Percentiles rank a stretch among this genome's conserved stretches.
These are phyloP conservation scores for Aspergillus pseudonomiae DNA, from an alignment of 2,329 filamentous ascomycete genomes.

Conservation along the genomic window DNA sequence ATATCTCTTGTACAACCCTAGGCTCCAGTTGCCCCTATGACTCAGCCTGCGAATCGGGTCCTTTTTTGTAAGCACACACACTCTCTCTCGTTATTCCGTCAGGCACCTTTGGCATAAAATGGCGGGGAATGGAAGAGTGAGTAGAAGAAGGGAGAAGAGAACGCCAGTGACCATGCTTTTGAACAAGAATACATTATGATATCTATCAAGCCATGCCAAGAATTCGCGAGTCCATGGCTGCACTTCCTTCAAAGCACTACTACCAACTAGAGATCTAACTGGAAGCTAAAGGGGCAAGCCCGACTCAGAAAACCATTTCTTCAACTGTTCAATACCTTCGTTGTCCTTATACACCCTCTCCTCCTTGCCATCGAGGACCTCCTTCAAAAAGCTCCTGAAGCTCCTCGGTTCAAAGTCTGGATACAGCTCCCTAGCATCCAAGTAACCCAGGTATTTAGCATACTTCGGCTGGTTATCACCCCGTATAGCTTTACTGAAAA, in stretches of 20 bases:
- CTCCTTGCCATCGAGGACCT: slow-evolving; percentile 40
- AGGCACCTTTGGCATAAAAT: no score
- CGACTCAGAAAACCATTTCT: neutral
- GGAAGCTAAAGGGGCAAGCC: neutral
- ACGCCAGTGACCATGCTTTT: no score
- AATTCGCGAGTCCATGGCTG: no score
- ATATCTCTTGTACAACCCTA: neutral
- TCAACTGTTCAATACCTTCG: neutral
- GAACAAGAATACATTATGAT: no score
- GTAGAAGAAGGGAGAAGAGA: no score
- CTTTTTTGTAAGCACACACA: neutral
- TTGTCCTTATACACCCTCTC: neutral
- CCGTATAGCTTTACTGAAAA: slow-evolving; percentile 43
- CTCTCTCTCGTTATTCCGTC: no score
- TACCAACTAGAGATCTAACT: neutral
- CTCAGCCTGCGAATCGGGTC: neutral
- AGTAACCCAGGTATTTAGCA: slow-evolving; percentile 55
- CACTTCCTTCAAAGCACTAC: neutral
- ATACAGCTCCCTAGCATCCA: slow-evolving; percentile 53
- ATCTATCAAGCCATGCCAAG: no score
- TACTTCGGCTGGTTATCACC: slow-evolving; percentile 52
- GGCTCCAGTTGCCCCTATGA: neutral
- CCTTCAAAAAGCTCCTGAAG: slow-evolving; percentile 37
- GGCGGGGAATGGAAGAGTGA: no score
- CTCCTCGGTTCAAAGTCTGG: slow-evolving; percentile 46